These are phyloP conservation scores for Alternaria sp. DNA, from an alignment of 2,329 filamentous ascomycete genomes.

Conservation along the genomic window DNA sequence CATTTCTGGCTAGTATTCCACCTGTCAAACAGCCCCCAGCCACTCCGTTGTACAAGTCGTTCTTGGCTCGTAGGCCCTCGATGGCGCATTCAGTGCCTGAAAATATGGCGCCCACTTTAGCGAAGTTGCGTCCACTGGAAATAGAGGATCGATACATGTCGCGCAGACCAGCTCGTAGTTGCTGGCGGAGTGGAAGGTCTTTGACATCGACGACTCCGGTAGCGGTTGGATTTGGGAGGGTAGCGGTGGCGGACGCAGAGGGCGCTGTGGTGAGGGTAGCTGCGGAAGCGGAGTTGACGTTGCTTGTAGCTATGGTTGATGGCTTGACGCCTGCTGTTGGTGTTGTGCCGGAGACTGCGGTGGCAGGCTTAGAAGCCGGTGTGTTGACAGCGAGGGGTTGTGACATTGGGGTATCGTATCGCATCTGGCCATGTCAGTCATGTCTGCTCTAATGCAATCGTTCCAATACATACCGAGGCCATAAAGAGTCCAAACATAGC, in stretches of 20 bases:
- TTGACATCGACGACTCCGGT: constrained; percentile 60
- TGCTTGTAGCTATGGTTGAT: constrained; percentile 10
- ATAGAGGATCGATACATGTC: constrained; percentile 91
- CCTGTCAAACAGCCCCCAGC: constrained; percentile 91
- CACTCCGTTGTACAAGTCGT: constrained; percentile 89
- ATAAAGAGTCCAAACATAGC: constrained; percentile 97
- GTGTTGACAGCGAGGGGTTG: constrained; percentile 47
- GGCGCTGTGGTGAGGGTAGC: constrained; percentile 8
- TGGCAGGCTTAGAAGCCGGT: constrained; percentile 35
- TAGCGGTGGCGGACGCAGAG: constrained; percentile 74
- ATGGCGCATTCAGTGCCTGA: constrained; percentile 94
- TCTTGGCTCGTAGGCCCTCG: constrained; percentile 90
- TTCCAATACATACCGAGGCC: constrained; percentile 76
- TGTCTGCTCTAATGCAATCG: background rate
- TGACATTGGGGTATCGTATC: constrained; percentile 91
- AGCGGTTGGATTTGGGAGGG: constrained; percentile 38
- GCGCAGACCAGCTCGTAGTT: constrained; percentile 85
- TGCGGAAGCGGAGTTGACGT: constrained; percentile 11
- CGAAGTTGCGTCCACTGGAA: constrained; percentile 90
- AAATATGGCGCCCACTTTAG: constrained; percentile 90
- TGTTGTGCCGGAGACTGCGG: constrained; percentile 53
- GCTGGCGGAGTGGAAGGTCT: constrained; percentile 80
- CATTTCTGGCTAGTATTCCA: constrained; percentile 84
- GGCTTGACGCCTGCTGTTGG: constrained; percentile 16
- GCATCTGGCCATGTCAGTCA: constrained; percentile 71